Base-by-base conservation (phyloP, 805 yeast species). In the Wickerhamomyces chambardii region DNA sequence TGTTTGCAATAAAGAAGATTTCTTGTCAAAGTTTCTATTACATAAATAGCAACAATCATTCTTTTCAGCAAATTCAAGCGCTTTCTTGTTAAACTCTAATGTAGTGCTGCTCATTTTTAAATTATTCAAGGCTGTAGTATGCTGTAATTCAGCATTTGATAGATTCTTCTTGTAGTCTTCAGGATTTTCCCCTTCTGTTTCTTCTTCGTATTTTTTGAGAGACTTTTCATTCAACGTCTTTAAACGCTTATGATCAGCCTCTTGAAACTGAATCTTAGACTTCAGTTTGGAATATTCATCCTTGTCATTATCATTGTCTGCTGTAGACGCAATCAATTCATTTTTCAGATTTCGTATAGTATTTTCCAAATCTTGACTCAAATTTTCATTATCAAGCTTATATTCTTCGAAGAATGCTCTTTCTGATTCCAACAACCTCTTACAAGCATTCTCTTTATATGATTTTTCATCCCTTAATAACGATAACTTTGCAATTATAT, bases 21-120 rank as follows among this genome's bases (percentile, higher is more conserved):
- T 47, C 9, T 60, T 62, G 14, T 70, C 70, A 56, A 87, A 83
- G 11, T 68, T 63, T 34, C 95, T 65, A 15, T 73, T 71, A 55
- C 97, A 90, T 30, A 89, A 59, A 30, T 78, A 59, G 55, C 97
- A 90, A 32, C 72, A 64, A 10, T 76, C 67, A 8, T 70, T 66
- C 4, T 52, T 48, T 19, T 73, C 58, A 0, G 95, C 92, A 29
- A 70, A 55, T 22, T 73, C 70, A 10, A 83, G 56, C 0, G 96
- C 96, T 30, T 73, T 73, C 17, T 66, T 56, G 48, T 84, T 86
- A 56, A 80, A 87, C 29, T 73, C 73, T 18, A 74, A 61, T 1
- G 89, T 78, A 3, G 86, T 83, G 30, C 75, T 76, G 22, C 70
- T 71, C 43, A 84, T 75, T 49, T 84, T 84, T 24, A 74, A 51